A percentile compares a stretch with the other conserved stretches of the same genome.
Conservation (phyloP, 371 early-diverging fungal genomes). For the Mucor indicus region DNA sequence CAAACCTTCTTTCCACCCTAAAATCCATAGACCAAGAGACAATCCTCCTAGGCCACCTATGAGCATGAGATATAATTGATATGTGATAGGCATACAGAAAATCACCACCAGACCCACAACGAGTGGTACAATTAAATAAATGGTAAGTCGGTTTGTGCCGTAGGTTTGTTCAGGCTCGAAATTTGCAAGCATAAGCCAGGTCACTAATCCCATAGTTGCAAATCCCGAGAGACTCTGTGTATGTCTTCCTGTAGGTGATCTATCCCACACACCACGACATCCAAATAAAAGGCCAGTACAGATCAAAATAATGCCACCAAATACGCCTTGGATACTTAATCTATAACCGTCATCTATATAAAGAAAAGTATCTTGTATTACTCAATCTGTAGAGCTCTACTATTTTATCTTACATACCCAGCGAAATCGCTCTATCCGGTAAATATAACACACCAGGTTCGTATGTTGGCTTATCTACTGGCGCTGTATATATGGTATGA, state of each 20-base stretch:
- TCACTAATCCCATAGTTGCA: conserved; percentile 26
- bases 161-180: conserved; percentile 44
- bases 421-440: conserved; percentile 30
- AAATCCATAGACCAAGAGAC: conserved; percentile 58
- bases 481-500: neutral
- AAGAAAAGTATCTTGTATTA: neutral
- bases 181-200: conserved; percentile 57
- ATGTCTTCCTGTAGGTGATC: conserved; percentile 48
- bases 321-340: conserved; percentile 53
- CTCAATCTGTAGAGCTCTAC: neutral
- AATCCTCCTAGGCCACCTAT: conserved; percentile 66
- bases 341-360: conserved; percentile 36
- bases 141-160: conserved; percentile 28
- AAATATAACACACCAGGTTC: conserved; percentile 30
- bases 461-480: conserved; percentile 11
- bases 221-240: conserved; percentile 45
- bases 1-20: conserved; percentile 56
- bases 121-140: conserved; percentile 52
- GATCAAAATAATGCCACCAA: conserved; percentile 62
- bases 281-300: conserved; percentile 58
- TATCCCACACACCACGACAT: conserved; percentile 42
- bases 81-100: conserved; percentile 31
- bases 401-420: conserved; percentile 17
- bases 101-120: conserved; percentile 25
- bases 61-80: conserved; percentile 32